phyloP scores from a whole-genome alignment of 2,329 filamentous ascomycete species.

The Parastagonospora nodorum region DNA sequence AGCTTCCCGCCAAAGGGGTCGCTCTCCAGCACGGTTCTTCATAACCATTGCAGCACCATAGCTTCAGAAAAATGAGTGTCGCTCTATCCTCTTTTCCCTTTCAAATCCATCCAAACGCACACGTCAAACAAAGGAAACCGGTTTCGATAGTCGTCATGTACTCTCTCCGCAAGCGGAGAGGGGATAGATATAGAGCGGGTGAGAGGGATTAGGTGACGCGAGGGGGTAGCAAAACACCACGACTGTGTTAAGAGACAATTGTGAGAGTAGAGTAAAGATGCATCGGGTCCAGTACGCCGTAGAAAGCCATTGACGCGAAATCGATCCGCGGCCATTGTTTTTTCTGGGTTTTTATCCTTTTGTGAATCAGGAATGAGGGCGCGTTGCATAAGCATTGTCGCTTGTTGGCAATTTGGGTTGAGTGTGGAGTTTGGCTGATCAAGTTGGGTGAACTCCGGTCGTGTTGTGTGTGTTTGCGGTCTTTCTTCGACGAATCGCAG shows the following conservation, averaged over 20 bases:
- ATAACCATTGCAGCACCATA: constrained; percentile 31
- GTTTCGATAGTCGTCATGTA: constrained; percentile 39
- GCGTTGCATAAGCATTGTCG: constrained; percentile 21
- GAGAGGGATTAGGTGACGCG: constrained; percentile 20
- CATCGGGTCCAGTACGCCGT: constrained; percentile 29
- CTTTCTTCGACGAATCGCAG: constrained; percentile 14
- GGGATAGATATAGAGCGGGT: constrained; percentile 11
- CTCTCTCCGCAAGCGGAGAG: constrained; percentile 37
- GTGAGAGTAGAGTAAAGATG: constrained; percentile 19
- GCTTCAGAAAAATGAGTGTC: constrained; percentile 25
- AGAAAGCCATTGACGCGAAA: constrained; percentile 33
- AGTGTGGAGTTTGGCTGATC: constrained; percentile 13
- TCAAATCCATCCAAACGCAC: constrained; percentile 19
- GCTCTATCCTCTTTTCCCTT: constrained; percentile 9
- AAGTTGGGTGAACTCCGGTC: constrained; percentile 18
- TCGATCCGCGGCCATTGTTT: constrained; percentile 36
- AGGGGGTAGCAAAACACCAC: constrained; percentile 35
- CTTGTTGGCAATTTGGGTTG: constrained; percentile 29
- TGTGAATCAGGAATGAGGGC: constrained; percentile 27
- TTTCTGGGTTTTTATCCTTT: constrained; percentile 36
- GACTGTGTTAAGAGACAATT: constrained; percentile 16
- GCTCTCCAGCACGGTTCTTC: constrained; percentile 29
- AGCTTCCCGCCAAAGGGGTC: constrained; percentile 23
- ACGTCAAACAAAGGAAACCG: constrained; percentile 41
- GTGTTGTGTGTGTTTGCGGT: constrained; percentile 24